phyloP scores from a whole-genome alignment of 78 protist genomes.

The Bodo saltans region DNA sequence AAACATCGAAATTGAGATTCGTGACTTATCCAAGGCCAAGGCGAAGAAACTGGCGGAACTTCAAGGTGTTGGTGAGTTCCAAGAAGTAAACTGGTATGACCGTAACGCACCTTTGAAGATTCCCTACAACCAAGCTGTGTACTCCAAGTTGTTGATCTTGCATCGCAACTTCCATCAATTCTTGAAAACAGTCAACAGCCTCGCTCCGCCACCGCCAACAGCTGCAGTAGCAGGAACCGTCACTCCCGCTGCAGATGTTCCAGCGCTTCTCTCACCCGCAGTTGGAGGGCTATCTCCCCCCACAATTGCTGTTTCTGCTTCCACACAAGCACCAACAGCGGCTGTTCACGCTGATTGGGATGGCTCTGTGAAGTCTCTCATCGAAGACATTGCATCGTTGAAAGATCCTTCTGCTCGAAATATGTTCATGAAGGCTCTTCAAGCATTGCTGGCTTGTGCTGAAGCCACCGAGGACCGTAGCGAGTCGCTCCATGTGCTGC shows the following conservation, averaged over 20 bases:
- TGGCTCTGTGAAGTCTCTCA: not conserved
- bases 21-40: not conserved
- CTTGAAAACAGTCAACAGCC: too few species aligned
- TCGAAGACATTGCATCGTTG: not conserved
- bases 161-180: not conserved
- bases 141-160: not conserved
- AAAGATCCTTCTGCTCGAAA: not conserved
- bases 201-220: too few species aligned
- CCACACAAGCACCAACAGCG: not conserved
- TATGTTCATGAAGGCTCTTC: not conserved
- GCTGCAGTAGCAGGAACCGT: too few species aligned
- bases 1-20: not conserved
- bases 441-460: not conserved
- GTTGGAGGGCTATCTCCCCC: too few species aligned
- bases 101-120: not conserved
- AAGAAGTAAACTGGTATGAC: not conserved
- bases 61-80: not conserved
- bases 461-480: not conserved
- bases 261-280: too few species aligned
- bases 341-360: not conserved
- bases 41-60: not conserved
- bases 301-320: not conserved
- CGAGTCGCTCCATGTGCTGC: not conserved
- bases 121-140: not conserved
- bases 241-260: too few species aligned